phyloP scores from a whole-genome alignment of 192 early-diverging fungal species.

The Backusella sp. region DNA sequence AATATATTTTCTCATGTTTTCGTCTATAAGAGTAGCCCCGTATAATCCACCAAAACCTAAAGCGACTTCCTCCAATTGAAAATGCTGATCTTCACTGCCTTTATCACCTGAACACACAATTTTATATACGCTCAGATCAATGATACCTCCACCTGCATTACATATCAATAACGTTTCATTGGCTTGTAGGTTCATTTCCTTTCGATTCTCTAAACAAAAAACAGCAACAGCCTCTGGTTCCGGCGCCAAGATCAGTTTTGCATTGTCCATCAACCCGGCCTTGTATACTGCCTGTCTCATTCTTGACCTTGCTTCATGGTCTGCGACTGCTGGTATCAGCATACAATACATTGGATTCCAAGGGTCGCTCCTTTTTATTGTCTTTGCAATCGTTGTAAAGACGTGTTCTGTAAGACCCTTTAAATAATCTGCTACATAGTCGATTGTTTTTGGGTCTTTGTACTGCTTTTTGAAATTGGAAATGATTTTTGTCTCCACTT shows the following conservation, averaged over 20 bases:
- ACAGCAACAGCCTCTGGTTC: background rate
- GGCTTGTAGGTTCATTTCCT: background rate
- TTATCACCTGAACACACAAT: background rate
- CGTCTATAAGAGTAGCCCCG: background rate
- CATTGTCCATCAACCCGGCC: background rate
- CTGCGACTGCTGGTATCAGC: background rate
- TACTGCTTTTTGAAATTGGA: slow-evolving; percentile 2
- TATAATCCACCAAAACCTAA: background rate
- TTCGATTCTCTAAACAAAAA: background rate
- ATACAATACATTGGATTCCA: background rate
- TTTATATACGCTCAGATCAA: background rate
- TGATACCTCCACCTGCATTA: slow-evolving; percentile 1
- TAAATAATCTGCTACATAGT: background rate
- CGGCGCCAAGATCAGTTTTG: background rate
- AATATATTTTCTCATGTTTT: background rate
- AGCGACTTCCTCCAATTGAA: background rate
- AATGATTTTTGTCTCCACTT: background rate
- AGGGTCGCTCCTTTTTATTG: background rate
- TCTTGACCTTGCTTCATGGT: background rate
- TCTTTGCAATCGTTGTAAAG: background rate
- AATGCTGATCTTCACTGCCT: background rate
- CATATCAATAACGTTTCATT: background rate
- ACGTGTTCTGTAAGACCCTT: background rate
- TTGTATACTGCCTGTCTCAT: background rate
- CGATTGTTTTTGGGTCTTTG: background rate